Evolutionary conservation across 2,329 filamentous ascomycete species (phyloP).

Genomic region (Fusarium hostae): DNA sequence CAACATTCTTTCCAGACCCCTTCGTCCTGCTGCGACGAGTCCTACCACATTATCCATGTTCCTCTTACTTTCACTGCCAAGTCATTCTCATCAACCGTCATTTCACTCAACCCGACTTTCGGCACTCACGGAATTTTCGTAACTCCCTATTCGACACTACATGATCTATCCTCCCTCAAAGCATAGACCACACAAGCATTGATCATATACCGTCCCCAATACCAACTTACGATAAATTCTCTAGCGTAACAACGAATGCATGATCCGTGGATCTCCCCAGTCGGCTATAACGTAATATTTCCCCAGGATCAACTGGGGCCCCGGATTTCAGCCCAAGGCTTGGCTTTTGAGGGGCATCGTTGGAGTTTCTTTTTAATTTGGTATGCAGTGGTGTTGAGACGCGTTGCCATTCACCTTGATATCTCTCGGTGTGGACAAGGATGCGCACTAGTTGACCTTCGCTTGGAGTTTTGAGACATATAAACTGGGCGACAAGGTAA

Average conservation of each 20-base stretch:
- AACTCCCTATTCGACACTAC: background rate
- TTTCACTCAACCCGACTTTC: background rate
- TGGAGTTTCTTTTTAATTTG: background rate
- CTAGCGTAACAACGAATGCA: background rate
- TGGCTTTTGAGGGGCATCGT: background rate
- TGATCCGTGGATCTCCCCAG: slow-evolving; percentile 4
- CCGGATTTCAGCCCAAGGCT: background rate
- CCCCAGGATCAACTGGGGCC: slow-evolving; percentile 4
- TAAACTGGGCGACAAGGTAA: background rate
- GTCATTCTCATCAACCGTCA: background rate
- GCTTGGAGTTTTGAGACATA: background rate
- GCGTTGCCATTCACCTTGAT: background rate
- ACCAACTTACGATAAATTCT: slow-evolving; percentile 2
- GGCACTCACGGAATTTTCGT: background rate
- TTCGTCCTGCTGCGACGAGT: fast-evolving
- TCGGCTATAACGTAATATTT: slow-evolving; percentile 2
- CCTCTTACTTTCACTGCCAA: background rate
- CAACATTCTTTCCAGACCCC: background rate
- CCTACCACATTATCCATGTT: background rate
- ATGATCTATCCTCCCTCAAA: background rate
- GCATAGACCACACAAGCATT: background rate
- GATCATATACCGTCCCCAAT: background rate
- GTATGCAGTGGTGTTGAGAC: background rate
- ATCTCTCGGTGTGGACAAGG: background rate
- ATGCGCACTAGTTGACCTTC: background rate